Evolutionary conservation across 805 yeast genomes (phyloP).

Genomic region (Ogataea allantospora): DNA sequence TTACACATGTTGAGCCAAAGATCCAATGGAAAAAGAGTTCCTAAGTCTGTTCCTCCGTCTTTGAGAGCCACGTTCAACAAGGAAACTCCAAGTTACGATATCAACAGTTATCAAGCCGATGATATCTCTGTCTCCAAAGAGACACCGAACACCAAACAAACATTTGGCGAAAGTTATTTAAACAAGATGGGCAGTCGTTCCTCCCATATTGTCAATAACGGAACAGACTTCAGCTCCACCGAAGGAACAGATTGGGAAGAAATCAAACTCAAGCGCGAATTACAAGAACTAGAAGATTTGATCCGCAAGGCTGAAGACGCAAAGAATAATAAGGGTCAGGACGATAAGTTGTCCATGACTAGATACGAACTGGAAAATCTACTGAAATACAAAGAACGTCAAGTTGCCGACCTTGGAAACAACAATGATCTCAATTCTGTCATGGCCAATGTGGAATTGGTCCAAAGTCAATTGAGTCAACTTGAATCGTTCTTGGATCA

Average conservation of each 20-base stretch:
- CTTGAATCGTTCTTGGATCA: constrained; percentile 65
- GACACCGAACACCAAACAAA: constrained; percentile 27
- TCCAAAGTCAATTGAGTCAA: constrained; percentile 73
- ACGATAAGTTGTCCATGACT: constrained; percentile 30
- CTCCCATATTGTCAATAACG: constrained; percentile 34
- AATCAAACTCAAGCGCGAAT: constrained; percentile 74
- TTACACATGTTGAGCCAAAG: constrained; percentile 90
- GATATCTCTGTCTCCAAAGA: constrained; percentile 7
- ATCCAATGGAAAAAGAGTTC: constrained; percentile 73
- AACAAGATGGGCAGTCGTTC: constrained; percentile 52
- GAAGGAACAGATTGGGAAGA: constrained; percentile 93
- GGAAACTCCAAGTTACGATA: constrained; percentile 71
- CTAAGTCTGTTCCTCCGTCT: constrained; percentile 92
- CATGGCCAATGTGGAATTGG: constrained; percentile 59
- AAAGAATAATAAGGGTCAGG: constrained; percentile 35
- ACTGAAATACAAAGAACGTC: constrained; percentile 70
- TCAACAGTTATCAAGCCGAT: constrained; percentile 28
- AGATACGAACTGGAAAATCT: constrained; percentile 78
- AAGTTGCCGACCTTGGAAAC: constrained; percentile 41
- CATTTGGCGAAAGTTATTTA: constrained; percentile 56
- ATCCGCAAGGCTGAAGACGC: constrained; percentile 55
- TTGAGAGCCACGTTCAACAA: constrained; percentile 88
- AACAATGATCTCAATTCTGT: constrained; percentile 48
- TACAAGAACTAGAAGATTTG: constrained; percentile 69
- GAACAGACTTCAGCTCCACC: constrained; percentile 70